Evolutionary conservation across 2,329 filamentous ascomycete genomes (phyloP).

Genomic region (Ilyonectria destructans): DNA sequence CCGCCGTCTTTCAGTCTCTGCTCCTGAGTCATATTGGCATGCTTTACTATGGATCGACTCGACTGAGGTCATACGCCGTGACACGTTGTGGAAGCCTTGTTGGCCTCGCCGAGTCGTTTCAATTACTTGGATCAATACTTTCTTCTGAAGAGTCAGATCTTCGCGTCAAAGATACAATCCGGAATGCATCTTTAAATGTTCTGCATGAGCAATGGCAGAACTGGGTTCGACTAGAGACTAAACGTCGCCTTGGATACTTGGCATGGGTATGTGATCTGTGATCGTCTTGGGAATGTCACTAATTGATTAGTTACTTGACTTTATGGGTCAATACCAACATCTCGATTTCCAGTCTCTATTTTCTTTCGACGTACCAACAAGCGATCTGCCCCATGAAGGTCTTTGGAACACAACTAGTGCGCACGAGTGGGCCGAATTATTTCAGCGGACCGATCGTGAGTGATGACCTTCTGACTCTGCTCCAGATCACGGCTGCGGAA

Average conservation of each 20-base stretch:
- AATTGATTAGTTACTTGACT: constrained; percentile 16
- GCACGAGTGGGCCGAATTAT: constrained; percentile 18
- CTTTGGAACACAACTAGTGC: constrained; percentile 26
- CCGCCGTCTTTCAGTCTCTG: constrained; percentile 31
- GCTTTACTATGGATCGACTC: constrained; percentile 22
- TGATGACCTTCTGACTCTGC: no score
- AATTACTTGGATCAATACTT: background rate
- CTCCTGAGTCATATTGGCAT: constrained; percentile 35
- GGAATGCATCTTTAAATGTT: constrained; percentile 7
- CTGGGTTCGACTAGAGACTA: constrained; percentile 30
- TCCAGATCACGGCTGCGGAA: background rate
- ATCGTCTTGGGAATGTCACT: background rate
- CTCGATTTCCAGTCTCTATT: constrained; percentile 10
- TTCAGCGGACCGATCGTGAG: constrained; percentile 13
- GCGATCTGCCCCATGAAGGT: constrained; percentile 29
- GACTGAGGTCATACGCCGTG: constrained; percentile 7
- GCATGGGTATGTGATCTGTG: constrained; percentile 33
- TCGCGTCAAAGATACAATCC: constrained; percentile 1
- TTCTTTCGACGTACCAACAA: background rate
- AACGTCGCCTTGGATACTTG: constrained; percentile 30
- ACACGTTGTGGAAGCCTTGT: constrained; percentile 2
- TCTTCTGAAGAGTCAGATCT: background rate
- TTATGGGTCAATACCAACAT: constrained; percentile 24
- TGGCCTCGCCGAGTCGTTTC: background rate
- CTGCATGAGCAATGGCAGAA: constrained; percentile 11